phyloP scores from a whole-genome alignment of 225 moss, liverwort and hornwort genomes.

The Neckera pumila region DNA sequence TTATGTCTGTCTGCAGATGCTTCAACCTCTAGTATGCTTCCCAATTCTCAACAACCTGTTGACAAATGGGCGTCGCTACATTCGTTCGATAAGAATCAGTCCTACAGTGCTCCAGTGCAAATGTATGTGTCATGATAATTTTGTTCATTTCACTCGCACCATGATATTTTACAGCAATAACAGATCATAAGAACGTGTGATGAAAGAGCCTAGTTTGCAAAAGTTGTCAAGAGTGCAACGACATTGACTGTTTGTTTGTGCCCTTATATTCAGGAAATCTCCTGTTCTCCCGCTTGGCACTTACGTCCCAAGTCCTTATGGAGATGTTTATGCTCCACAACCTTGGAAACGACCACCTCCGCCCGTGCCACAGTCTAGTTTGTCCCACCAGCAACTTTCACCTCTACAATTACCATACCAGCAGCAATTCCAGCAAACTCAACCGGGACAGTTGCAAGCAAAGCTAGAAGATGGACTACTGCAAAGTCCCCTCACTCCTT shows the following conservation, averaged over 20 bases:
- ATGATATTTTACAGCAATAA: not conserved
- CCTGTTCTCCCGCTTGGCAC: slow-evolving; percentile 10
- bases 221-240: not conserved
- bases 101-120: slow-evolving; percentile 23
- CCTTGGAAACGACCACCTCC: slow-evolving; percentile 32
- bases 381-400: slow-evolving; percentile 11
- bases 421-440: slow-evolving; percentile 9
- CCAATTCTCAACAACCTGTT: slow-evolving; percentile 17
- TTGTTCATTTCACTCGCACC: not conserved
- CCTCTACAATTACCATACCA: slow-evolving; percentile 10
- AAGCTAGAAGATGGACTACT: slow-evolving; percentile 24
- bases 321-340: slow-evolving; percentile 24
- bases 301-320: slow-evolving; percentile 1
- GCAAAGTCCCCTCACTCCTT: slow-evolving; percentile 38
- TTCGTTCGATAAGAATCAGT: slow-evolving; percentile 24
- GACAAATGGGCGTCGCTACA: slow-evolving; percentile 35
- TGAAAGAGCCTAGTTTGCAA: not conserved
- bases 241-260: not conserved
- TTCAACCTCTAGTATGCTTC: slow-evolving; percentile 24
- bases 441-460: slow-evolving; percentile 2
- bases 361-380: slow-evolving; percentile 16
- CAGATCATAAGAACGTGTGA: not conserved
- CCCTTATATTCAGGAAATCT: slow-evolving; percentile 25
- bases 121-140: slow-evolving; percentile 15
- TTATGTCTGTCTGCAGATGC: slow-evolving; percentile 31